Percentiles rank a stretch among this genome's conserved stretches.
These are phyloP conservation scores for Flaveria bidentis DNA, from an alignment of 129 eudicot species.

Conservation along the genomic window DNA sequence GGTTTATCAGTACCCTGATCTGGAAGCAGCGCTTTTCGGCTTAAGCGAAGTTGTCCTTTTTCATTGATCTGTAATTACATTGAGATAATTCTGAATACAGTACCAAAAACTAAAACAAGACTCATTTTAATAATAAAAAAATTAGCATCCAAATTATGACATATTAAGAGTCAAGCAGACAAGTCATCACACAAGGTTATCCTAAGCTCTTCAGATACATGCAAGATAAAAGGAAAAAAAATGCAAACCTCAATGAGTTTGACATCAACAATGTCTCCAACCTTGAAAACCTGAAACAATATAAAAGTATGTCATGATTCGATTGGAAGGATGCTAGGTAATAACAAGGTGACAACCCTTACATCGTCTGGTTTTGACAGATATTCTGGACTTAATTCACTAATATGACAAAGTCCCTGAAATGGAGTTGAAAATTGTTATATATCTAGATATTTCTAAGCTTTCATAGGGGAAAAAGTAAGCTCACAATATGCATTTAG, in stretches of 20 bases:
- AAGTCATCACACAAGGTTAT: background rate
- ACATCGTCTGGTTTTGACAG: slow-evolving; percentile 93
- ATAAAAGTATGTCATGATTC: slow-evolving; percentile 5
- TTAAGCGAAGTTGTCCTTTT: slow-evolving; percentile 95
- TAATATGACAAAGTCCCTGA: slow-evolving; percentile 99
- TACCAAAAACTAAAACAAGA: background rate
- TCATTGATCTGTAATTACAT: slow-evolving; percentile 73
- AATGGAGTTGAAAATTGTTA: background rate
- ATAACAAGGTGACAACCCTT: slow-evolving; percentile 34
- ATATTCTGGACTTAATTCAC: slow-evolving; percentile 86
- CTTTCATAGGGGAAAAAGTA: background rate
- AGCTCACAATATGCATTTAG: background rate
- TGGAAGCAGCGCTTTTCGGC: slow-evolving; percentile 91
- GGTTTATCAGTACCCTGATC: slow-evolving; percentile 56
- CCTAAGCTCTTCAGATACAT: background rate
- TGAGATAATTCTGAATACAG: background rate
- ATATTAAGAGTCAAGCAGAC: background rate
- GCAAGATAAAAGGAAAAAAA: slow-evolving; percentile 17
- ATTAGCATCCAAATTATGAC: background rate
- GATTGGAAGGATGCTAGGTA: slow-evolving; percentile 3
- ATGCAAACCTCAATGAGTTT: slow-evolving; percentile 84
- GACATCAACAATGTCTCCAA: slow-evolving; percentile 92
- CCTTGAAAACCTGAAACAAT: slow-evolving; percentile 73
- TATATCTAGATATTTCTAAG: background rate
- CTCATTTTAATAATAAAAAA: background rate